Evolutionary conservation across 1,284 basidiomycete species (phyloP), one percentile per base, ranked within the genome.

Genomic region (Trichosporon ovoides): DNA sequence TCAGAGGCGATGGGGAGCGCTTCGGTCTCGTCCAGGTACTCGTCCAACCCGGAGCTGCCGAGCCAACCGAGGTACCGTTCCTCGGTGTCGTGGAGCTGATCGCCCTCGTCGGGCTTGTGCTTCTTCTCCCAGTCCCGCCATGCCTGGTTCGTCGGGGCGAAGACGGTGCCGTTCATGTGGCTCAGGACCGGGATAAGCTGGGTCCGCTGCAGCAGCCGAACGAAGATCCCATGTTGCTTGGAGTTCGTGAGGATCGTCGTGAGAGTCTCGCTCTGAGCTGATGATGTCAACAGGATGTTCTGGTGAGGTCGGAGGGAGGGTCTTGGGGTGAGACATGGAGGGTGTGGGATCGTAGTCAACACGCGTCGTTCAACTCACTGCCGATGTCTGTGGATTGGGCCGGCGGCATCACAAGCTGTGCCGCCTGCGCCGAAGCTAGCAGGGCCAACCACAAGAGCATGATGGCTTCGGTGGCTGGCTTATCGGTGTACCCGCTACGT

Each of bases 121-220:
- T 56, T 53, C 4, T 70, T 65, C 1, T 69, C 70, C 75, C 75
- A 77, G 74, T 60, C 61, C 35, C 62, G 79, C 70, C 95, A 87
- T 13, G 94, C 94, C 60, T 89, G 85, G 77, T 99, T 93, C 14
- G 91, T 97, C 0, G 96, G 96, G 1, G 96, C 96, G 68, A 97
- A 96, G 53, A 99, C 76, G 14, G 95, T 96, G 69, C 84, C 83
- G 37, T 82, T 85, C 55, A 98, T 84, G 63, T 81, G 83, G 73
- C 95, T 96, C 64, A 99, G 81, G 10, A 91, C 91, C 0, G 96
- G 96, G 50, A 99, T 85, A 58, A 98, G 85, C 59, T 87, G 86
- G 3, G 94, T 84, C 11, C 85, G 84, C 75, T 97, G 93, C 9
- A 98, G 81, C 9, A 98, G 84, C 38, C 78, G 78, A 12, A 98